Base-by-base conservation (phyloP, 2,329 filamentous ascomycete genomes). In the Hypoxylon rubiginosum region DNA sequence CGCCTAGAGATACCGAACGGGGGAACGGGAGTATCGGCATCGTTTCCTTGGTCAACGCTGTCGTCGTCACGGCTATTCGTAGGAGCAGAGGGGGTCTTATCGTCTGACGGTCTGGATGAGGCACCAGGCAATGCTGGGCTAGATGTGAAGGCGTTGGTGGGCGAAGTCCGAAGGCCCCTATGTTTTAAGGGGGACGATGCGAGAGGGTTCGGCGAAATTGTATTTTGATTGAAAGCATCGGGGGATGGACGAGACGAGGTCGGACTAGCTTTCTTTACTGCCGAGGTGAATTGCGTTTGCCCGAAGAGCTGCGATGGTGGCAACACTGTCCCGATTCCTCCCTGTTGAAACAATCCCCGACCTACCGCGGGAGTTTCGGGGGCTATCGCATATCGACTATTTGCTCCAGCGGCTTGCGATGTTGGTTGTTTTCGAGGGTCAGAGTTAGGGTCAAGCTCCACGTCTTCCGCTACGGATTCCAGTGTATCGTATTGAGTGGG, bases 161-260 rank as follows among this genome's bases (percentile, higher is more conserved):
- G 83, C 0, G 83, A 85, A 0, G 83, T 82, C 30, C 82, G 79
- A 53, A 84, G 79, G 15, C 81, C 80, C 26, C 83, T 81, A 36
- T 83, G 79, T 71, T 86, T 86, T 1, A 86, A 73, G 0, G 86
- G 85, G 1, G 86, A 88, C 0, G 79, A 82, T 1, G 76, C 68
- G 45, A 80, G 72, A 1, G 77, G 75, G 46, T 83, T 83, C 0
- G 84, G 80, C 2, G 85, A 86, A 3, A 84, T 82, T 0, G 79
- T 77, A 54, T 84, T 80, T 24, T 79, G 74, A 13, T 71, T 71
- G 10, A 85, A 81, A 3, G 83, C 70, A 45, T 82, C 78, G 0
- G 86, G 86, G 1, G 86, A 89, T 0, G 86, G 86, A 10, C 86
- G 80, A 1, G 86, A 88, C 1, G 85, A 88, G 0, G 86, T 88